Base-by-base conservation (phyloP, 2,329 filamentous ascomycete species). In the Xylariaceae sp. region DNA sequence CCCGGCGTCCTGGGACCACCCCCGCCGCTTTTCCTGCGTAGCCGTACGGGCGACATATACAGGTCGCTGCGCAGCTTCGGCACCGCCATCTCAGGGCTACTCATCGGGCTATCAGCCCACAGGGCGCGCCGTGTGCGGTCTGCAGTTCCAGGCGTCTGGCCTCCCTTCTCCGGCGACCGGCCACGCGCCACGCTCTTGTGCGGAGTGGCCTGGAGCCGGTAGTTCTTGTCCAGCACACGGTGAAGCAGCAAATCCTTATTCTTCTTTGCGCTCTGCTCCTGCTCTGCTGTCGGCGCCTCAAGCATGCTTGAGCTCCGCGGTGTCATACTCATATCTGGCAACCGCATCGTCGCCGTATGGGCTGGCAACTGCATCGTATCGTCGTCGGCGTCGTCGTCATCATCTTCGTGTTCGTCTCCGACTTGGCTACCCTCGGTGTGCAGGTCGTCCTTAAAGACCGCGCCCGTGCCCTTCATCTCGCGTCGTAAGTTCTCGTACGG, bases 181-280 rank as follows among this genome's bases (percentile, higher is more conserved):
- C 57, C 61, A 60, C 49, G 55, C 4, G 45, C 37, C 6, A 34
- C 7, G 1, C 37, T 37, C 56, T 81, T 84, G 52, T 93, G 83
- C 0, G 93, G 93, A 9, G 93, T 98, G 4, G 91, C 89, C 64
- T 94, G 88, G 18, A 98, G 76, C 24, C 91, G 87, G 69, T 95
- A 98, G 43, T 87, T 96, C 66, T 94, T 96, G 71, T 97, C 90
- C 4, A 95, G 79, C n/a, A 97, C 75, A 44, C 86, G 87, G 63
- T 97, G 91, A 31, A 98, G 76, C 8, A 97, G 73, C 3, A 87
- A 87, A 59, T 96, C 89, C 45, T 81, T 78, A 15, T 42, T 55
- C 71, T 72, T 59, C 47, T 60, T 39, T 50, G 61, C 58, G 42
- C 8, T 34, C 41, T 47, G 37, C 48, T 42, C 46, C 34, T 41